phyloP scores from a whole-genome alignment of 495 filamentous ascomycete species.

The Choiromyces venosus region DNA sequence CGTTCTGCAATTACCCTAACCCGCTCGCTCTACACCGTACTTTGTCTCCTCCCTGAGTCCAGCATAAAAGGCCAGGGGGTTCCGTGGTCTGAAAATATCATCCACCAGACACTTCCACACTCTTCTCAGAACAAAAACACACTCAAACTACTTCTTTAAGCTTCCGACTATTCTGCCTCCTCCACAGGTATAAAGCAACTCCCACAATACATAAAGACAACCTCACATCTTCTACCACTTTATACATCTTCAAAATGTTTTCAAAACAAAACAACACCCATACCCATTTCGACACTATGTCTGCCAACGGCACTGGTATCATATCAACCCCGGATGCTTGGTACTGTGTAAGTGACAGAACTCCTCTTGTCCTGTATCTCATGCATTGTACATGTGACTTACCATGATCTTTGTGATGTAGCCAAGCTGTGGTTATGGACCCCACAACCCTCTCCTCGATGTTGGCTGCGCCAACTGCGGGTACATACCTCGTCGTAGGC shows the following conservation, averaged over 20 bases:
- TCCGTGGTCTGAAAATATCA: conserved; percentile 10
- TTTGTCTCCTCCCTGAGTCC: background rate
- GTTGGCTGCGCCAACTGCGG: conserved; percentile 33
- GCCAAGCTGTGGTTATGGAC: conserved; percentile 23
- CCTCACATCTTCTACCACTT: background rate
- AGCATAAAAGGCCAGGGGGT: conserved; percentile 23
- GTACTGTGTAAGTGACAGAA: conserved; percentile 28
- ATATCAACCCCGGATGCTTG: conserved; percentile 9
- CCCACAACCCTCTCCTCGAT: conserved; percentile 24
- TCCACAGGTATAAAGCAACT: background rate
- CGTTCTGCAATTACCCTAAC: conserved; percentile 4
- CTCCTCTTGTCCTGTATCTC: background rate
- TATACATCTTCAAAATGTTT: background rate
- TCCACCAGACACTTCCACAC: background rate
- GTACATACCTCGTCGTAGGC: conserved; percentile 12
- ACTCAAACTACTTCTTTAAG: background rate
- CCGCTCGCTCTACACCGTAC: background rate
- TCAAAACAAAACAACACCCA: conserved; percentile 8
- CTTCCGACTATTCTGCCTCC: background rate
- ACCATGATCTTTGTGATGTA: conserved; percentile 10
- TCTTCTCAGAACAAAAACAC: background rate
- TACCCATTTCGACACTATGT: background rate
- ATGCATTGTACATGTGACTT: background rate
- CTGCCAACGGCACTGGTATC: background rate
- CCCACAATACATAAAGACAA: background rate